These are phyloP conservation scores for Arthrobotrys conoides DNA, from an alignment of 2,329 filamentous ascomycete genomes.

Conservation along the genomic window DNA sequence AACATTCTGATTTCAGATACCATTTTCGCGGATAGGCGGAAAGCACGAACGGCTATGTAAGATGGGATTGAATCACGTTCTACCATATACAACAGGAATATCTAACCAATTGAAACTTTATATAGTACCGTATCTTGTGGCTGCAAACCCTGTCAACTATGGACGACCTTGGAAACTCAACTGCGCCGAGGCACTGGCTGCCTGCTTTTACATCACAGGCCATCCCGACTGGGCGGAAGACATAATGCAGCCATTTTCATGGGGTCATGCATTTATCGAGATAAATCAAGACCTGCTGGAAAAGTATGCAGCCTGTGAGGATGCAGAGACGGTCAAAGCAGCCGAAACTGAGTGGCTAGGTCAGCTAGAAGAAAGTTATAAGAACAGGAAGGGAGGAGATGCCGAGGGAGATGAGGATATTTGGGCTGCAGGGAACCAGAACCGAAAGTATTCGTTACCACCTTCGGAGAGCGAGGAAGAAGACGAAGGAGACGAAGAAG, in stretches of 20 bases:
- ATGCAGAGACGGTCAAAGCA: constrained; percentile 85
- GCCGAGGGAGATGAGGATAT: constrained; percentile 78
- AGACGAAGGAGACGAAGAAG: constrained; percentile 69
- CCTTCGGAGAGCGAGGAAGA: constrained; percentile 68
- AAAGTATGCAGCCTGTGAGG: constrained; percentile 85
- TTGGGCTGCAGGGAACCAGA: constrained; percentile 93
- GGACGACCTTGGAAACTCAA: constrained; percentile 95
- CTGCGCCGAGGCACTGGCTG: constrained; percentile 93
- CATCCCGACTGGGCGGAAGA: constrained; percentile 90
- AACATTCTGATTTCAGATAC: constrained; percentile 65
- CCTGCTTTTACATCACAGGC: constrained; percentile 93
- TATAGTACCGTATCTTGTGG: constrained; percentile 88
- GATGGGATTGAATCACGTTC: constrained; percentile 56
- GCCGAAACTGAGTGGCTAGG: constrained; percentile 89
- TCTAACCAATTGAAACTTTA: constrained; percentile 11
- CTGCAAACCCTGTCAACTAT: constrained; percentile 97
- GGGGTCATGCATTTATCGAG: constrained; percentile 87
- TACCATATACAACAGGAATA: neutral
- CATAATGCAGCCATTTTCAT: constrained; percentile 86
- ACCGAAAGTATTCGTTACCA: constrained; percentile 73
- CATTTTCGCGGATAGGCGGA: constrained; percentile 90
- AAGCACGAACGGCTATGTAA: constrained; percentile 84
- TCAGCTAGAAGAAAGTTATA: constrained; percentile 89
- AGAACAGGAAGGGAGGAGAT: constrained; percentile 79
- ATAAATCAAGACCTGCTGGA: constrained; percentile 89